Evolutionary conservation across 2,329 filamentous ascomycete species (phyloP).

Genomic region (Didymella keratinophila): DNA sequence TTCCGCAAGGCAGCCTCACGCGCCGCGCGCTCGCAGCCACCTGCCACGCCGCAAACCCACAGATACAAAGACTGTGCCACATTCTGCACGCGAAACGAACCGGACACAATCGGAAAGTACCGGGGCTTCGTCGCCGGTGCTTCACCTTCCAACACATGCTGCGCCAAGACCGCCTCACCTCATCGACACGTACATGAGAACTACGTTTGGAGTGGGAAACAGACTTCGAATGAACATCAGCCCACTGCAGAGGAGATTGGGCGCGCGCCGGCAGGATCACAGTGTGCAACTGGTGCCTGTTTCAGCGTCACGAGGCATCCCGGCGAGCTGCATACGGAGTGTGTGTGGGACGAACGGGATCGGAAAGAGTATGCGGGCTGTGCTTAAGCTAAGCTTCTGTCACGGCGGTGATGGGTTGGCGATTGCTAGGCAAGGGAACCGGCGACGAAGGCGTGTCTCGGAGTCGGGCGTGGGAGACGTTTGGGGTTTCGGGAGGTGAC

Average conservation of each 20-base stretch:
- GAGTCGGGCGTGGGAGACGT: conserved; percentile 3
- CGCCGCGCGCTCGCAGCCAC: background rate
- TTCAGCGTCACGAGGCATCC: conserved; percentile 4
- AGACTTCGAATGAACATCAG: conserved; percentile 12
- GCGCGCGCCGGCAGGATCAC: background rate
- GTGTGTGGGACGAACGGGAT: background rate
- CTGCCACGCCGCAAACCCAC: background rate
- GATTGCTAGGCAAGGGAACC: background rate
- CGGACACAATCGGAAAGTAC: background rate
- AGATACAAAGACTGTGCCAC: background rate
- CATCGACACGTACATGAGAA: conserved; percentile 7
- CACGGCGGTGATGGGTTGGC: conserved; percentile 15
- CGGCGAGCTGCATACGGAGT: background rate
- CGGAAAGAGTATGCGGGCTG: background rate
- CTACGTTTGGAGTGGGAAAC: conserved; percentile 7
- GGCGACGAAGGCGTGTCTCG: conserved; percentile 3
- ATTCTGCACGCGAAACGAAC: conserved; percentile 4
- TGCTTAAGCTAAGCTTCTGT: conserved; percentile 18
- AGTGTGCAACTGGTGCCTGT: conserved; percentile 18
- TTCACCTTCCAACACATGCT: conserved; percentile 6
- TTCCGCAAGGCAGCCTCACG: background rate
- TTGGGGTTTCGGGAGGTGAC: conserved; percentile 5
- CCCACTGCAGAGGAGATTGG: background rate
- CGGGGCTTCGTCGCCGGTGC: conserved; percentile 14
- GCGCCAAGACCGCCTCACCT: conserved; percentile 10